Percentiles rank a stretch among this genome's conserved stretches.
Evolutionary conservation across 2,329 filamentous ascomycete species (phyloP).

Genomic region (Venturia nashicola): DNA sequence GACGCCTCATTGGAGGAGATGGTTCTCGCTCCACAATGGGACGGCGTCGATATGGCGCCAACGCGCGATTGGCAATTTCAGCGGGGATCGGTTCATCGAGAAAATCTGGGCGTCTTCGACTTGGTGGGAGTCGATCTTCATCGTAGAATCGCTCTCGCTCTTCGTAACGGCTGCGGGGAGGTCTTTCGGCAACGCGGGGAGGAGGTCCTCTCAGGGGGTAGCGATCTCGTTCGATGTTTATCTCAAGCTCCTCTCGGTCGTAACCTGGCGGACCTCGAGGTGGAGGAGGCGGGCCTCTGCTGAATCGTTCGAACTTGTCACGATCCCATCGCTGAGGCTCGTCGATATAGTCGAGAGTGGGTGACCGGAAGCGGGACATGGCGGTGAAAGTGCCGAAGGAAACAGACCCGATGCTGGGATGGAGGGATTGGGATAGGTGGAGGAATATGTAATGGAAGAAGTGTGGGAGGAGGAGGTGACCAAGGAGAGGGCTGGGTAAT

Average conservation of each 20-base stretch:
- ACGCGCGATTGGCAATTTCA: slow-evolving; percentile 37
- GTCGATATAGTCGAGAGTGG: slow-evolving; percentile 1
- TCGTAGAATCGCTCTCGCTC: slow-evolving; percentile 42
- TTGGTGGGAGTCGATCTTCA: slow-evolving; percentile 37
- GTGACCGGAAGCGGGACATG: slow-evolving; percentile 8
- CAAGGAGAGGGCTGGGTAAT: not conserved
- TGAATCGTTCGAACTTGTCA: slow-evolving; percentile 36
- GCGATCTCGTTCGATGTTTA: slow-evolving; percentile 32
- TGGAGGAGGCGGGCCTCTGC: slow-evolving; percentile 12
- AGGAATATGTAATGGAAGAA: not conserved
- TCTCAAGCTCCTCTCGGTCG: slow-evolving; percentile 21
- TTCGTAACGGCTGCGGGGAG: slow-evolving; percentile 33
- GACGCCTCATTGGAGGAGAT: slow-evolving; percentile 41
- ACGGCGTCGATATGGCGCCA: slow-evolving; percentile 46
- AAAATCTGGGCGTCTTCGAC: slow-evolving; percentile 30
- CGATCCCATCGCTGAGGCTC: slow-evolving; percentile 31
- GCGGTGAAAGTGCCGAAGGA: not conserved
- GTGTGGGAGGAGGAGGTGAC: not conserved
- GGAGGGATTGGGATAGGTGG: not conserved
- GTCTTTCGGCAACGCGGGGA: slow-evolving; percentile 30
- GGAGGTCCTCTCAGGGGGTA: slow-evolving; percentile 25
- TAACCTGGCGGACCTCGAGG: slow-evolving; percentile 10
- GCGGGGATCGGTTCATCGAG: slow-evolving; percentile 34
- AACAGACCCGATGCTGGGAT: not conserved
- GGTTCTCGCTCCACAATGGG: slow-evolving; percentile 45